These are phyloP conservation scores for Musa itinerans DNA, from an alignment of 176 grass and related monocot species.

Conservation along the genomic window DNA sequence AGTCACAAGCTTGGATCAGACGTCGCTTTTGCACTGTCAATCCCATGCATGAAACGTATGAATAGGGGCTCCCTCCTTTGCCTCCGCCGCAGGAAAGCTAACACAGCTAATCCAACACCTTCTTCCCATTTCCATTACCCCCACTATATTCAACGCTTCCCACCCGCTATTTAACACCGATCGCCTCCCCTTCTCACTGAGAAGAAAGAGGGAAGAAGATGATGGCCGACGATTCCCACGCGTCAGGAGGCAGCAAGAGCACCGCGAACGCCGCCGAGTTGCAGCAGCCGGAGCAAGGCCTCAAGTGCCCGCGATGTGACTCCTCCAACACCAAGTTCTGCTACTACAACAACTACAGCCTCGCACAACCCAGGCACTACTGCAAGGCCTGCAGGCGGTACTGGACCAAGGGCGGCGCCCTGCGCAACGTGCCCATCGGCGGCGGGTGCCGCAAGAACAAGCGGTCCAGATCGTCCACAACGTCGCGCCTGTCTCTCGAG, in stretches of 20 bases:
- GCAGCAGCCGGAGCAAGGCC: conserved; percentile 43
- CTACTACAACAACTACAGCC: conserved; percentile 99
- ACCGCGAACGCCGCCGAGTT: conserved; percentile 8
- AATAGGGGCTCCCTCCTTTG: conserved; percentile 43
- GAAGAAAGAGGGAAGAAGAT: neutral
- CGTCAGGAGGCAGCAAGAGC: neutral
- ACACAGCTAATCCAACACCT: conserved; percentile 36
- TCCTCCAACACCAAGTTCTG: conserved; percentile 95
- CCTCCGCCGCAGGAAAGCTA: conserved; percentile 69
- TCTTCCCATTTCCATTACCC: conserved; percentile 9
- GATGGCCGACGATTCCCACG: conserved; percentile 14
- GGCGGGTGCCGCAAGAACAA: conserved; percentile 96
- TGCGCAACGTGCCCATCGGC: conserved; percentile 89
- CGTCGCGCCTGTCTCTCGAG: conserved; percentile 27
- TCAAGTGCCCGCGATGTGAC: conserved; percentile 85
- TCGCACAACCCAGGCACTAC: conserved; percentile 83
- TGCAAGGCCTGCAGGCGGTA: conserved; percentile 90
- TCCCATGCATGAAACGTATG: conserved; percentile 68
- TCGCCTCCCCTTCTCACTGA: neutral
- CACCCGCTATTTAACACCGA: neutral
- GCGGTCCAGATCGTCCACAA: conserved; percentile 42
- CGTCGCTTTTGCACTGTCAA: conserved; percentile 62
- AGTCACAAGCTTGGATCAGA: conserved; percentile 88
- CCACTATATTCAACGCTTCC: neutral
- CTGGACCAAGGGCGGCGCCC: conserved; percentile 94